phyloP scores from a whole-genome alignment of 2,329 filamentous ascomycete species.

The Coniella vitis region DNA sequence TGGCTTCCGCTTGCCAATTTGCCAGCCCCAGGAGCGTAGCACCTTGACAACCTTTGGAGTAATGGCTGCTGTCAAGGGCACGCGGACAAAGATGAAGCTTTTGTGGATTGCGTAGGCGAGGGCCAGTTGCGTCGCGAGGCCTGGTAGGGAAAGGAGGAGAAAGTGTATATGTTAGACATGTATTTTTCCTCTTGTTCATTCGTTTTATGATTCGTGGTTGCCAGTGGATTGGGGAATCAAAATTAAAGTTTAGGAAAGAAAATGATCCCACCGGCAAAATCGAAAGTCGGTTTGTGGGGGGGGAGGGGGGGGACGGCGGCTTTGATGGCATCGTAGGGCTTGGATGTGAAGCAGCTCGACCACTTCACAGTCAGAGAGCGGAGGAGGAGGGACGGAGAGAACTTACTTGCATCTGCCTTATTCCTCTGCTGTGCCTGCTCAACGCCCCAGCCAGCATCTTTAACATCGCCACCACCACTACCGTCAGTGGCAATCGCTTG shows the following conservation, averaged over 20 bases:
- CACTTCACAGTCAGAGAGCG: too few relatives aligned
- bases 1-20: conserved; percentile 69
- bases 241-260: too few relatives aligned
- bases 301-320: too few relatives aligned
- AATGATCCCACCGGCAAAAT: too few relatives aligned
- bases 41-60: conserved; percentile 92
- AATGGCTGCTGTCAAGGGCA: conserved; percentile 83
- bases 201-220: too few relatives aligned
- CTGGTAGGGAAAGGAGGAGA: conserved; percentile 31
- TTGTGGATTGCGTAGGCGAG: conserved; percentile 97
- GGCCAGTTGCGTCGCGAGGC: conserved; percentile 72
- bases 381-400: too few relatives aligned
- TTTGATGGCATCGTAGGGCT: too few relatives aligned
- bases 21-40: conserved; percentile 83
- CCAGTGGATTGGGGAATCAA: too few relatives aligned
- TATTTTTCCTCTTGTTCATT: too few relatives aligned
- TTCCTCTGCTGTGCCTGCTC: conserved; percentile 56
- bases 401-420: conserved; percentile 68
- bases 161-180: too few relatives aligned
- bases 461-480: conserved; percentile 37
- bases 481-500: conserved; percentile 35
- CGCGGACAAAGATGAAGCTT: conserved; percentile 92
- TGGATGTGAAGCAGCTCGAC: too few relatives aligned
- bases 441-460: conserved; percentile 53
- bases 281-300: too few relatives aligned